Evolutionary conservation across 2,329 filamentous ascomycete genomes (phyloP).

Genomic region (Stagonosporopsis vannaccii): DNA sequence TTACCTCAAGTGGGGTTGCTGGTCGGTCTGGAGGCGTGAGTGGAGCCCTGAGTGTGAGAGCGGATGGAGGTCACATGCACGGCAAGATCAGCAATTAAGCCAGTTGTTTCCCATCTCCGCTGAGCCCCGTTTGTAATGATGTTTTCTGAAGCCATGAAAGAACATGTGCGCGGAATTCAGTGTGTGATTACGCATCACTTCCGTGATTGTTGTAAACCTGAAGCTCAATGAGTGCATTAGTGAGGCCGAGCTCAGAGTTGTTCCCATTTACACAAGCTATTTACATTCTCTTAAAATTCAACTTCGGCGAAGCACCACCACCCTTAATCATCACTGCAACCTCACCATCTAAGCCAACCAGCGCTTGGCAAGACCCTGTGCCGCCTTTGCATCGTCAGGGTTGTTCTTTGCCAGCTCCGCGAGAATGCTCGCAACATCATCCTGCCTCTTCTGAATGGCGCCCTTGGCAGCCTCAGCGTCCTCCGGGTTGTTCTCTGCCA

Average conservation of each 20-base stretch:
- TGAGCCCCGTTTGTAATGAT: constrained; percentile 2
- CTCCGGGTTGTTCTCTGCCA: constrained; percentile 27
- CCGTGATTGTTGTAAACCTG: too few species aligned
- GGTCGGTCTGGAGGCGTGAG: constrained; percentile 7
- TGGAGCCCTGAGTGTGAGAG: constrained; percentile 12
- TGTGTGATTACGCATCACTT: too few species aligned
- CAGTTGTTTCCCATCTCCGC: constrained; percentile 4
- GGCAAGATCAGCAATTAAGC: constrained; percentile 6
- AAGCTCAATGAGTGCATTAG: constrained; percentile 12
- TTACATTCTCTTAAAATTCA: not conserved
- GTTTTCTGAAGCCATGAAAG: too few species aligned
- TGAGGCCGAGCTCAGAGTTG: constrained; percentile 14
- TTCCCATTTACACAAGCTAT: constrained; percentile 14
- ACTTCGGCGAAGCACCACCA: not conserved
- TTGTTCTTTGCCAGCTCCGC: constrained; percentile 27
- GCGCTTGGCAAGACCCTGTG: constrained; percentile 21
- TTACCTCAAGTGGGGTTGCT: constrained; percentile 16
- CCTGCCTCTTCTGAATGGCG: constrained; percentile 24
- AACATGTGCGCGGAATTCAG: too few species aligned
- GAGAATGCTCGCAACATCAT: constrained; percentile 29
- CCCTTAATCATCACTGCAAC: not conserved
- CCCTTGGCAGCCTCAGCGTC: constrained; percentile 25
- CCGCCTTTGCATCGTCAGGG: constrained; percentile 28
- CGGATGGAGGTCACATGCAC: constrained; percentile 17
- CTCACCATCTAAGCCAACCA: constrained; percentile 19